Percentiles rank a stretch among this genome's conserved stretches.
These are phyloP conservation scores for Dysphania ambrosioides DNA, from an alignment of 148 eudicot genomes.

Conservation along the genomic window DNA sequence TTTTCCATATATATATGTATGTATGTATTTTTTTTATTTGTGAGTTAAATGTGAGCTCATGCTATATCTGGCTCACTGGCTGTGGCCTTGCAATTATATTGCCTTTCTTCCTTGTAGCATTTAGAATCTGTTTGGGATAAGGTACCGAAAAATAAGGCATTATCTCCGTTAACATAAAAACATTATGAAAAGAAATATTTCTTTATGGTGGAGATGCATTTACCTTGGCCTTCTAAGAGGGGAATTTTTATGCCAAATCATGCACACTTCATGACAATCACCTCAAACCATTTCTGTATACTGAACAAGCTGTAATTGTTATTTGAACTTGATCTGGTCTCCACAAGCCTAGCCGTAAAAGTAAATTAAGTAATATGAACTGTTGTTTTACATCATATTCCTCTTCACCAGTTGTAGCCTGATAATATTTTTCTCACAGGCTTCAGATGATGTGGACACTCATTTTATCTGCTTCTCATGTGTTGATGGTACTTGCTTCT, in stretches of 20 bases:
- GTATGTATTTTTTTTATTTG: background rate
- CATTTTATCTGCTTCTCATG: constrained; percentile 92
- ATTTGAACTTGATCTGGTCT: background rate
- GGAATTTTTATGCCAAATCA: background rate
- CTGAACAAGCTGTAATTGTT: background rate
- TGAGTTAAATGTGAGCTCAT: background rate
- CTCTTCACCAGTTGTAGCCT: background rate
- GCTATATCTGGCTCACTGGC: background rate
- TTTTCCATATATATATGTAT: background rate
- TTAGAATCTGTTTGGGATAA: background rate
- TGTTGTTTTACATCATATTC: background rate
- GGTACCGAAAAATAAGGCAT: background rate
- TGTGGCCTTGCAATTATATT: background rate
- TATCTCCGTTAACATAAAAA: too few relatives aligned
- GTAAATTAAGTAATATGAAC: too few relatives aligned
- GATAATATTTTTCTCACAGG: constrained; percentile 37
- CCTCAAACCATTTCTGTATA: background rate
- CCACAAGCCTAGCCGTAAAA: background rate
- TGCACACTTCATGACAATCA: background rate
- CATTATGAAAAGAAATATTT: background rate
- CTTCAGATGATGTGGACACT: constrained; percentile 65
- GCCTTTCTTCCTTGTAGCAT: background rate
- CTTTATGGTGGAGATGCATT: background rate
- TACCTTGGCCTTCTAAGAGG: background rate
- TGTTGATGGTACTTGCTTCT: constrained; percentile 55